A percentile compares a stretch with the other conserved stretches of the same genome.
phyloP scores from a whole-genome alignment of 1,284 basidiomycete species.

The Vanrija sp. region DNA sequence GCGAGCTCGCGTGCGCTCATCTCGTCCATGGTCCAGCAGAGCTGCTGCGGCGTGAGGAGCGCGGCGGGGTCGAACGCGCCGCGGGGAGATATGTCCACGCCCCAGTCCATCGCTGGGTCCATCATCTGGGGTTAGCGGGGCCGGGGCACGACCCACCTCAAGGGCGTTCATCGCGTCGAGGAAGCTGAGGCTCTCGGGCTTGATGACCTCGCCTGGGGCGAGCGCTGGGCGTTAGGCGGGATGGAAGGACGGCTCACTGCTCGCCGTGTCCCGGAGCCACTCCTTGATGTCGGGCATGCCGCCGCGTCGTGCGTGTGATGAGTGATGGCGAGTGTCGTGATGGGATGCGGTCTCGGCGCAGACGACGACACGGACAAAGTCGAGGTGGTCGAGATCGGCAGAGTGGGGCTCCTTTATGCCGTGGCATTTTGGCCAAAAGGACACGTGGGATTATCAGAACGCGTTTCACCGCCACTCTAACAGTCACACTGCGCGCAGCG shows the following conservation, averaged over 20 bases:
- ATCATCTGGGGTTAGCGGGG: constrained; percentile 56
- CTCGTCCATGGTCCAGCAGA: constrained; percentile 83
- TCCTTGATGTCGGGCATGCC: constrained; percentile 30
- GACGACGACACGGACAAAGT: not conserved
- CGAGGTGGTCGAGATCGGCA: not conserved
- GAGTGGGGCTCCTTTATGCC: not conserved
- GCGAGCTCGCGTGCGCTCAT: constrained; percentile 78
- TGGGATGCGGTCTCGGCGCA: not conserved
- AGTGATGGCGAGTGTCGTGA: not conserved
- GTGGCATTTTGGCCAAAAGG: not conserved
- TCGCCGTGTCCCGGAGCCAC: constrained; percentile 22
- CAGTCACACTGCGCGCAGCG: no score
- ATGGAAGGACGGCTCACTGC: constrained; percentile 7
- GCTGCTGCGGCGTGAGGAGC: constrained; percentile 64
- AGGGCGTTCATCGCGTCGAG: constrained; percentile 86
- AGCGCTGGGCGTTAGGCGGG: constrained; percentile 56
- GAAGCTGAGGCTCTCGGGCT: constrained; percentile 66
- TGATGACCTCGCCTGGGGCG: constrained; percentile 61
- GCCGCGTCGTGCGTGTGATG: not conserved
- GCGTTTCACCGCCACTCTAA: no score
- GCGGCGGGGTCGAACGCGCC: constrained; percentile 61
- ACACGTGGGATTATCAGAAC: not conserved
- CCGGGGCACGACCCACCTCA: constrained; percentile 54
- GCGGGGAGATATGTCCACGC: constrained; percentile 53
- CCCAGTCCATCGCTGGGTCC: constrained; percentile 82